Conservation (phyloP, 148 eudicot genomes). For the Suaeda aralocaspica region DNA sequence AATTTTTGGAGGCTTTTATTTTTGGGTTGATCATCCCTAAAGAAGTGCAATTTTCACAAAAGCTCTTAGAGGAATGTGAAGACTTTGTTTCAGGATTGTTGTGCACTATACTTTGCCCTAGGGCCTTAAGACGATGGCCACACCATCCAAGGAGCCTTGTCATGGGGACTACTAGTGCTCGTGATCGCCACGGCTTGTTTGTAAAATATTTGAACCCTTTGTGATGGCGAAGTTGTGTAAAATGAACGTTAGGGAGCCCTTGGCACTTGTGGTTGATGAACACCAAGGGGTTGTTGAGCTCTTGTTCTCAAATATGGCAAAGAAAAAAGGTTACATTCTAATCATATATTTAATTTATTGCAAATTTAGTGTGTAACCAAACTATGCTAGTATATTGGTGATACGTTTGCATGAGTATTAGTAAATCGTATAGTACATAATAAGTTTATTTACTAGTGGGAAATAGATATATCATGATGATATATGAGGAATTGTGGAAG, state of each 20-base stretch:
- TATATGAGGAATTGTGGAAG: no score
- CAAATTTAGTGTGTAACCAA: no score
- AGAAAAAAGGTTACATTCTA: conserved; percentile 38
- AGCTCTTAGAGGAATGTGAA: conserved; percentile 39
- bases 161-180: conserved; percentile 47
- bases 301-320: conserved; percentile 49
- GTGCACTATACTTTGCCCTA: conserved; percentile 46
- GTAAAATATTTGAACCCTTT: conserved; percentile 46
- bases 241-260: conserved; percentile 35
- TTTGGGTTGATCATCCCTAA: conserved; percentile 45
- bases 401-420: no score
- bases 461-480: no score
- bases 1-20: conserved; percentile 47
- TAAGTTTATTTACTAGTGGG: no score
- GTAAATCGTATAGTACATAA: no score
- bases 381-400: no score
- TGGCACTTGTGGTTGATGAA: conserved; percentile 48
- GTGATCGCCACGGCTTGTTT: conserved; percentile 39
- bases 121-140: conserved; percentile 56
- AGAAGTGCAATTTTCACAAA: conserved; percentile 28
- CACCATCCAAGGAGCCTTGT: conserved; percentile 34
- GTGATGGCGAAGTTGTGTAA: conserved; percentile 27
- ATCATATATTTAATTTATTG: not conserved
- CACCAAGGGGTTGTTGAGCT: conserved; percentile 58
- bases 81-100: conserved; percentile 42